Evolutionary conservation across 441 rosid species (phyloP), one percentile per base, ranked within the genome.

Genomic region (Eutrema salsugineum): DNA sequence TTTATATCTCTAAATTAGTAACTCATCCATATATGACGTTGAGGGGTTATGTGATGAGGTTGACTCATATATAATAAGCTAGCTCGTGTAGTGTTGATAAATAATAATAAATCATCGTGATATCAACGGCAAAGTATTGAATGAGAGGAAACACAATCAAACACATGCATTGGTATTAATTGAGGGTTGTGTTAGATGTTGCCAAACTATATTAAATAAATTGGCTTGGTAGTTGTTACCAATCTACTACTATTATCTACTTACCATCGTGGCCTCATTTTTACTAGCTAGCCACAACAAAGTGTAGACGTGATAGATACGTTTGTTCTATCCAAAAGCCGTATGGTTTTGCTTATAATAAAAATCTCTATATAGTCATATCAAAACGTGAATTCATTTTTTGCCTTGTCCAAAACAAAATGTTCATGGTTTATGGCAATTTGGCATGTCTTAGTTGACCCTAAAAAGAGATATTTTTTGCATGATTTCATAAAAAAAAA

Each of bases 141-240:
- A 57, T 57, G 8, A 14, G 10, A 39, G 32, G 19, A 16, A 36
- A 62, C 61, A 39, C 20, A 50, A 11, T 20, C 15, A 62, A 63
- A 35, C 50, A 64, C 50, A 49, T 73, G 77, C 61, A n/a, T 38
- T 73, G 38, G 56, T 15, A 16, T 69, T 53, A 68, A 15, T 16
- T 11, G 57, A 73, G 46, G 7, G 47, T 11, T 11, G 47, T 73
- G 66, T 4, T 66, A 48, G 46, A 57, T 66, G 38, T 57, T 47
- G 43, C 66, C 46, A 72, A 64, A 64, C 71, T 27, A 36, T 47
- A 72, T 22, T 64, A n/a, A 65, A 54, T 56, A 28, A 17, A 32
- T 27, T 11, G 56, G 48, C 27, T 59, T 59, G 24, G 44, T 57
- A 28, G 71, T 44, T 72, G 65, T 65, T 24, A 48, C 61, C 65